Conservation (phyloP, 2,329 filamentous ascomycete genomes). For the Colletotrichum liriopes region DNA sequence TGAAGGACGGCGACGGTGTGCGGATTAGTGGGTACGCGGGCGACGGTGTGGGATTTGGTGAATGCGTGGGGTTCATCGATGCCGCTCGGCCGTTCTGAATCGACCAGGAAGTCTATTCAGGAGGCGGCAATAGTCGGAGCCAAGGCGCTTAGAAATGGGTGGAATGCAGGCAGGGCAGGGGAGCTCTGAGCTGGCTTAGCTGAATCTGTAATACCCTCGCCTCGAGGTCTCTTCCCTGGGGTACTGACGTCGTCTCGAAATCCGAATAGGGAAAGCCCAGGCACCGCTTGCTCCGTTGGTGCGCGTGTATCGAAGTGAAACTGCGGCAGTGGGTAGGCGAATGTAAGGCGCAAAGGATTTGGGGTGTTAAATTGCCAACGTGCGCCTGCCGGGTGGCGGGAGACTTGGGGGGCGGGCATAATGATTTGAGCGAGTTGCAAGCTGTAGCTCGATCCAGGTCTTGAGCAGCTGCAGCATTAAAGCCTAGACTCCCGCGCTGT, state of each 20-base stretch:
- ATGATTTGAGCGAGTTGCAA: neutral
- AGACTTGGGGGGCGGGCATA: neutral
- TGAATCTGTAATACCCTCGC: slow-evolving; percentile 13
- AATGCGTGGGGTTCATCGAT: slow-evolving; percentile 50
- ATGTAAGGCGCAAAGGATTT: neutral
- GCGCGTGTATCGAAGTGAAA: slow-evolving; percentile 31
- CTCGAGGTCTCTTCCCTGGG: slow-evolving; percentile 14
- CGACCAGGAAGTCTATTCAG: slow-evolving; percentile 13
- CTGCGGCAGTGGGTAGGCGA: neutral
- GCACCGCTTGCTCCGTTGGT: slow-evolving; percentile 26
- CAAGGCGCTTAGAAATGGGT: neutral
- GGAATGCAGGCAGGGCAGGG: neutral
- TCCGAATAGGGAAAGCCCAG: slow-evolving; percentile 8
- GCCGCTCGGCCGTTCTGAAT: slow-evolving; percentile 31
- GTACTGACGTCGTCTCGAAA: slow-evolving; percentile 14
- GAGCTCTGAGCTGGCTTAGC: slow-evolving; percentile 1
- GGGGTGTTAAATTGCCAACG: neutral
- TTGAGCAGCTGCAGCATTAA: neutral
- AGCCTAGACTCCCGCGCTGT: slow-evolving; percentile 2
- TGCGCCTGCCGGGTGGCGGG: neutral
- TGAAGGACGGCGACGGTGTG: slow-evolving; percentile 59
- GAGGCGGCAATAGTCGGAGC: neutral
- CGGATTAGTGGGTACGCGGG: slow-evolving; percentile 56
- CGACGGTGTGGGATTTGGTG: slow-evolving; percentile 60
- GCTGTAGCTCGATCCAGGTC: neutral